Conservation (phyloP, 257 asterid species). For the Petunia axillaris region DNA sequence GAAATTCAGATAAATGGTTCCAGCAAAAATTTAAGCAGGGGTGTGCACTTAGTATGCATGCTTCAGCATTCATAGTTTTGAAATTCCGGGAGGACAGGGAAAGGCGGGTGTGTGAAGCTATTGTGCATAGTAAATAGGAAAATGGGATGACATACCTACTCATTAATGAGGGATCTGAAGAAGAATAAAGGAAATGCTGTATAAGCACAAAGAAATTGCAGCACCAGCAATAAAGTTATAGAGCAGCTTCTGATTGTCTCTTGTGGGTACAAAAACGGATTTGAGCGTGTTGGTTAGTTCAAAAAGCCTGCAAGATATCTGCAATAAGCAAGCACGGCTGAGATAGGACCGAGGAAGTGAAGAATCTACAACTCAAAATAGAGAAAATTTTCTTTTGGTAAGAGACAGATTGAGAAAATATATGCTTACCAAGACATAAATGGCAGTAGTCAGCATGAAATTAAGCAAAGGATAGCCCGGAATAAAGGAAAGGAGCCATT, state of each 20-base stretch:
- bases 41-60: background rate
- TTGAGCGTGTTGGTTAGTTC: conserved; percentile 91
- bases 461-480: conserved; percentile 97
- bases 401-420: background rate
- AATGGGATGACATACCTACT: conserved; percentile 43
- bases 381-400: no score
- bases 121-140: background rate
- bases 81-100: background rate
- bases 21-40: background rate
- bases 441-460: conserved; percentile 89
- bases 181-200: conserved; percentile 65
- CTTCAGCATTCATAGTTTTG: background rate
- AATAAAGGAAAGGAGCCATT: conserved; percentile 87
- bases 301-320: conserved; percentile 82
- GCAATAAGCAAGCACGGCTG: conserved; percentile 32
- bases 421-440: conserved; percentile 73
- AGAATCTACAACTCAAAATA: background rate
- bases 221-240: conserved; percentile 69
- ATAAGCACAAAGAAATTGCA: conserved; percentile 58
- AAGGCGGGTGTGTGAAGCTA: background rate
- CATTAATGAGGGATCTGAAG: conserved; percentile 64
- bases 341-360: conserved; percentile 18
- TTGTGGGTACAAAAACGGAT: conserved; percentile 76
- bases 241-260: conserved; percentile 65
- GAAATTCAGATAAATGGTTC: background rate